phyloP scores from a whole-genome alignment of 169 alveolate genomes.

The Cyclospora cayetanensis region DNA sequence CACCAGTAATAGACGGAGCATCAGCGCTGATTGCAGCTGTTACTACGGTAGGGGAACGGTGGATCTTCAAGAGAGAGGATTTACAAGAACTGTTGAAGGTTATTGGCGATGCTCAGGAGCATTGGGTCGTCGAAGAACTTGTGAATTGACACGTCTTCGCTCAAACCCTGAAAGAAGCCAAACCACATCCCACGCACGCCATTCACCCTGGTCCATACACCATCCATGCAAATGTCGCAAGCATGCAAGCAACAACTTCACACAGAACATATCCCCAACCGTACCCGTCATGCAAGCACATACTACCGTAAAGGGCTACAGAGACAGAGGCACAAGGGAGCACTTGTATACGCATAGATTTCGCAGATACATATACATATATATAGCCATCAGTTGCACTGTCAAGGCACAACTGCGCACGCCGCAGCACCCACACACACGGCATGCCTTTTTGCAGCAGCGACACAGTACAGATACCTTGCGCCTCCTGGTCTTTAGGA shows the following conservation, averaged over 20 bases:
- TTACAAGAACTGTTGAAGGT: conserved; percentile 76
- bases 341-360: neutral
- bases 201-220: neutral
- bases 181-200: neutral
- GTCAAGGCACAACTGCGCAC: neutral
- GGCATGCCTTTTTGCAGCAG: neutral
- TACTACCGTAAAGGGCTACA: too few relatives aligned
- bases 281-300: too few relatives aligned
- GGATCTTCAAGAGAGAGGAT: neutral
- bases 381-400: neutral
- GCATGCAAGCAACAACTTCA: neutral
- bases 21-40: neutral
- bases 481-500: conserved; percentile 98
- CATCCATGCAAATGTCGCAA: neutral
- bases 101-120: conserved; percentile 80
- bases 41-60: neutral
- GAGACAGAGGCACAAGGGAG: neutral
- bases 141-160: conserved; percentile 90
- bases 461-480: conserved; percentile 84
- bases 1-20: neutral
- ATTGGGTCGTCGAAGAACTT: conserved; percentile 91
- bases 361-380: neutral
- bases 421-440: conserved; percentile 21
- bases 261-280: too few relatives aligned
- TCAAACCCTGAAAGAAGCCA: conserved; percentile 78